Evolutionary conservation across 176 grass and related monocot species (phyloP), one percentile per base, ranked within the genome.

Genomic region (Lolium perenne): DNA sequence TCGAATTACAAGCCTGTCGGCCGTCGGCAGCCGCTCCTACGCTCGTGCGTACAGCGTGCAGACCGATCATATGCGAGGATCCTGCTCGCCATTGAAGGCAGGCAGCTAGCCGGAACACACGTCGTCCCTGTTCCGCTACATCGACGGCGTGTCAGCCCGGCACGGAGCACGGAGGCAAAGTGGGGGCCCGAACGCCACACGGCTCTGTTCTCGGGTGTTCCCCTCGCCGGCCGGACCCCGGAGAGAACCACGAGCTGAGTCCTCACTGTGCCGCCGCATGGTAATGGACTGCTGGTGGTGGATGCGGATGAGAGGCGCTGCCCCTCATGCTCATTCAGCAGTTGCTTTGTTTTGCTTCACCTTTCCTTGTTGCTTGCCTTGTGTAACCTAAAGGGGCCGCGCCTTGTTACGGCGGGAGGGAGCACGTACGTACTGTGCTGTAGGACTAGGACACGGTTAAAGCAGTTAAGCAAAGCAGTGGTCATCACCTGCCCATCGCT

Each of bases 81-180:
- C 22, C 84, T 53, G 85, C 66, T 18, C 85, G 80, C 74, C 74
- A 74, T 75, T 84, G 89, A 83, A 76, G 71, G 43, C 80, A 76
- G 71, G 43, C 80, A 17, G 45, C 64, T 54, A 3, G 55, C 82
- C 23, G 57, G 22, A 56, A 79, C 72, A 20, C 81, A 29, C 38
- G 14, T 26, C 71, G 72, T 74, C 82, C 9, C 78, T 82, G 78
- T 82, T 82, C 3, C 11, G 63, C 72, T 54, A 16, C 88, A 85
- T 18, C 0, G 72, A 53, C 22, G 46, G 49, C 69, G 46, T 89
- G 87, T 53, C 77, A 62, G n/a, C 51, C 78, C 26, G 1, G 64
- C 46, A 32, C 78, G 51, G 72, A 1, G 64, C 46, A 32, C 78
- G 51, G 72, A 21, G 83, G 79, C 62, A 78, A 47, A 71, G 51